Evolutionary conservation across 768 basidiomycete genomes (phyloP).

Genomic region (Psilocybe azurescens): DNA sequence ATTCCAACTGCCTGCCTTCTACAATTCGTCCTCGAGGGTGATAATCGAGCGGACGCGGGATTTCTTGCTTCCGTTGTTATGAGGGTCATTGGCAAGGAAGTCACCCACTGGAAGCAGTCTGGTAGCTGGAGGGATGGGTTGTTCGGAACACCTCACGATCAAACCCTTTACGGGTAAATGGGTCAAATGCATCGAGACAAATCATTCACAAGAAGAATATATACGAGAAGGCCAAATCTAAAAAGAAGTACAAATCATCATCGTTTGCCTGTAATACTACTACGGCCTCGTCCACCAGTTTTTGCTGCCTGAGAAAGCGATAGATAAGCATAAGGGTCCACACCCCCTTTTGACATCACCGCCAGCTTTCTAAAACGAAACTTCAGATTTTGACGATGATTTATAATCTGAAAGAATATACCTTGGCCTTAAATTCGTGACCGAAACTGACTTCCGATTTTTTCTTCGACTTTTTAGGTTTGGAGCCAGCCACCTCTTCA

Average conservation of each 20-base stretch:
- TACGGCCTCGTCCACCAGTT: constrained; percentile 48
- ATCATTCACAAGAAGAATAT: neutral
- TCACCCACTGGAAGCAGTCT: constrained; percentile 64
- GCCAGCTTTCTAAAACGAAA: constrained; percentile 76
- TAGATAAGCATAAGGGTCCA: constrained; percentile 95
- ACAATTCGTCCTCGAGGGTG: constrained; percentile 83
- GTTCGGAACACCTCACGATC: constrained; percentile 77
- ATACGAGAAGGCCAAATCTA: constrained; percentile 5
- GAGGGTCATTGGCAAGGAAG: constrained; percentile 49
- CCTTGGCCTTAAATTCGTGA: constrained; percentile 96
- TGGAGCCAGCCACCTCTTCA: constrained; percentile 24
- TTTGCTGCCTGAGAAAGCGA: constrained; percentile 84
- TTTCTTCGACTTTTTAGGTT: constrained; percentile 61
- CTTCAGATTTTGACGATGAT: constrained; percentile 4
- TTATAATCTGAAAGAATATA: constrained; percentile 37
- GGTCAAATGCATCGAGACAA: neutral
- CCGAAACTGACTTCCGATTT: constrained; percentile 61
- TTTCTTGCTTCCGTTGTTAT: constrained; percentile 60
- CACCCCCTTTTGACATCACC: constrained; percentile 90
- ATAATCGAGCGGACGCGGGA: constrained; percentile 76
- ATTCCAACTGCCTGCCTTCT: constrained; percentile 64
- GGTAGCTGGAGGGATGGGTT: constrained; percentile 68
- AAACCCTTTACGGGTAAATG: constrained; percentile 68
- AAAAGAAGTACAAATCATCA: constrained; percentile 31
- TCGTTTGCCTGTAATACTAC: constrained; percentile 69